These are phyloP conservation scores for Teratosphaeria nubilosa DNA, from an alignment of 2,329 filamentous ascomycete species.

Conservation along the genomic window DNA sequence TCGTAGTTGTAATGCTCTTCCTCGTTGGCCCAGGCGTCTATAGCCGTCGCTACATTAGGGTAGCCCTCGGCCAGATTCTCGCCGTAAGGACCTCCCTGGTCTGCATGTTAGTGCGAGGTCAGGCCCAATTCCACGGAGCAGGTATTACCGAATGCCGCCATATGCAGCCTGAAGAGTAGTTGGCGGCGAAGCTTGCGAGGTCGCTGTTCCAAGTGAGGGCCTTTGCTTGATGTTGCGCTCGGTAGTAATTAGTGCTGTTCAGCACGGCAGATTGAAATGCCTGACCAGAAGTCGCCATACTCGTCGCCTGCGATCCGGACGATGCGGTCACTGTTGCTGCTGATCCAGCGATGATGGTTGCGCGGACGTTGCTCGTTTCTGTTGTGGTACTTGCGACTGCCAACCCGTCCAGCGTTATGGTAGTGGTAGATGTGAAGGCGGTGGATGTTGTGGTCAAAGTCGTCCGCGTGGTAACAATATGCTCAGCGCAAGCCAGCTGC, in stretches of 20 bases:
- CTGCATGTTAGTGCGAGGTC: neutral
- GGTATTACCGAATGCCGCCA: constrained; percentile 21
- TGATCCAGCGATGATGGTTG: neutral
- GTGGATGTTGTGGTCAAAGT: constrained; percentile 15
- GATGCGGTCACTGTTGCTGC: constrained; percentile 1
- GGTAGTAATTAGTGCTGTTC: constrained; percentile 25
- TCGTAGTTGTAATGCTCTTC: constrained; percentile 20
- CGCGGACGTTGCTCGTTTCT: constrained; percentile 1
- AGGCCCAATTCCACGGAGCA: neutral
- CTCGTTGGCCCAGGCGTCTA: constrained; percentile 24
- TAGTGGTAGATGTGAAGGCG: constrained; percentile 12
- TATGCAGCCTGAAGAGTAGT: constrained; percentile 19
- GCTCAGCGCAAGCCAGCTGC: neutral
- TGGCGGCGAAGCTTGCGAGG: constrained; percentile 20
- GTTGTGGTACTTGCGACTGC: constrained; percentile 5
- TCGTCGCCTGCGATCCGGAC: neutral
- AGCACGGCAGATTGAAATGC: constrained; percentile 13
- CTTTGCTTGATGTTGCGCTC: constrained; percentile 13
- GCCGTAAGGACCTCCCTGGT: constrained; percentile 21
- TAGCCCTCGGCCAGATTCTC: constrained; percentile 24
- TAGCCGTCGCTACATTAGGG: constrained; percentile 11
- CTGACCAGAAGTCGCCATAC: constrained; percentile 1
- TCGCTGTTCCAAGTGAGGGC: constrained; percentile 18
- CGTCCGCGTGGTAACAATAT: constrained; percentile 1
- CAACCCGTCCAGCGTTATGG: constrained; percentile 5